Conservation (phyloP, 176 grass and related monocot species). For the Bonia amplexicaulis region DNA sequence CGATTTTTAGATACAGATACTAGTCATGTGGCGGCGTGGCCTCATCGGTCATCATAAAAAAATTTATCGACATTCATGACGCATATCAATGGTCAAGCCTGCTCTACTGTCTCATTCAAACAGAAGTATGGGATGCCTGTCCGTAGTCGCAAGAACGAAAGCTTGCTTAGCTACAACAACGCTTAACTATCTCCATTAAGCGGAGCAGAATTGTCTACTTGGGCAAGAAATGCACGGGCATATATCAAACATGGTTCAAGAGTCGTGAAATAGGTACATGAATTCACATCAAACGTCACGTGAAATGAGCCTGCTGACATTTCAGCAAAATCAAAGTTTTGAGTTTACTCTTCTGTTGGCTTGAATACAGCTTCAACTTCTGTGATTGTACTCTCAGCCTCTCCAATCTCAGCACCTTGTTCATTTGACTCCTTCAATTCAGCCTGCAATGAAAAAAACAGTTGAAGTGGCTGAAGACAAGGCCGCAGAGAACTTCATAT, state of each 20-base stretch:
- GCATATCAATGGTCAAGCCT: too few relatives aligned
- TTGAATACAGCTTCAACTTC: slow-evolving; percentile 68
- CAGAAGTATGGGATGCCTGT: background rate
- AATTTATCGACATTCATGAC: too few relatives aligned
- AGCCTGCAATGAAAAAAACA: slow-evolving; percentile 25
- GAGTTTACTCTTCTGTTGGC: slow-evolving; percentile 24
- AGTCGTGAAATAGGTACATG: background rate
- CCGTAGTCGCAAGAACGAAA: background rate
- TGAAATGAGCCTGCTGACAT: background rate
- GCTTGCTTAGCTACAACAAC: background rate
- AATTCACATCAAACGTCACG: background rate
- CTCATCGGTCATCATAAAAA: too few relatives aligned
- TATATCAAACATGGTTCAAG: background rate
- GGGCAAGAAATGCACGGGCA: background rate
- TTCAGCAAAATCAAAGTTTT: background rate
- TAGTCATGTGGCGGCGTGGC: too few relatives aligned
- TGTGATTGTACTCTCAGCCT: slow-evolving; percentile 15
- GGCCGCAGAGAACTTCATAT: background rate
- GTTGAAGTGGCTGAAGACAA: background rate
- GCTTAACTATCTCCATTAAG: background rate
- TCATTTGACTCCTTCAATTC: slow-evolving; percentile 81
- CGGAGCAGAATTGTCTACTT: background rate
- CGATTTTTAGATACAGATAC: too few relatives aligned
- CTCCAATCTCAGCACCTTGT: slow-evolving; percentile 41
- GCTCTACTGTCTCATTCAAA: too few relatives aligned